Conservation (phyloP, 1,284 basidiomycete species). For the Athelia psychrophila region DNA sequence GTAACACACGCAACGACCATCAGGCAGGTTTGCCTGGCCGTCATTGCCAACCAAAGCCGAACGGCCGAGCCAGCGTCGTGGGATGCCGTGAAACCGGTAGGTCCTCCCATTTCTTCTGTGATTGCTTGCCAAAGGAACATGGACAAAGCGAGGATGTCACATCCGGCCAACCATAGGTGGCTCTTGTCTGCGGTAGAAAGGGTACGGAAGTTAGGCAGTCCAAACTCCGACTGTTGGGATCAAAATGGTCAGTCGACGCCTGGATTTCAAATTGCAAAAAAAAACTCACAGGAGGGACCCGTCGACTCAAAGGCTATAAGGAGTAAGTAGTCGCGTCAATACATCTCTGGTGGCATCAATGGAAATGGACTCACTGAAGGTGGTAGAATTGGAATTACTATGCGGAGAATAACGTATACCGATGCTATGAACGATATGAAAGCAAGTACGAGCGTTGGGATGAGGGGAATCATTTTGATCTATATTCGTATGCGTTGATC, state of each 20-base stretch:
- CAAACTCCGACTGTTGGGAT: slow-evolving; percentile 58
- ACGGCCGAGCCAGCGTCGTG: slow-evolving; percentile 48
- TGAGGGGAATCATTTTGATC: slow-evolving; percentile 59
- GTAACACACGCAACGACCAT: slow-evolving; percentile 55
- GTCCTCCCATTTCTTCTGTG: slow-evolving; percentile 45
- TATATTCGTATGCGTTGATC: slow-evolving; percentile 23
- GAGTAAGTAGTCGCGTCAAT: background rate
- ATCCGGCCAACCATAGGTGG: slow-evolving; percentile 65
- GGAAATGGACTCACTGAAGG: slow-evolving; percentile 26
- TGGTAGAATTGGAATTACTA: slow-evolving; percentile 67
- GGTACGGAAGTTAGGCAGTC: slow-evolving; percentile 61
- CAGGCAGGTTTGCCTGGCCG: slow-evolving; percentile 62
- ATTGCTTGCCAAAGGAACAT: slow-evolving; percentile 66
- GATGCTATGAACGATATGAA: slow-evolving; percentile 68
- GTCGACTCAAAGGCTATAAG: slow-evolving; percentile 62
- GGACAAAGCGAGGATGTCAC: slow-evolving; percentile 57
- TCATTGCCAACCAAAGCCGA: slow-evolving; percentile 61
- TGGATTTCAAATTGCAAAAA: slow-evolving; percentile 8
- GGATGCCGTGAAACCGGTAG: slow-evolving; percentile 38
- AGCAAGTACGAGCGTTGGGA: slow-evolving; percentile 61
- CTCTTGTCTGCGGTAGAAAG: slow-evolving; percentile 65
- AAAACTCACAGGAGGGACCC: slow-evolving; percentile 59
- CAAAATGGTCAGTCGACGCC: slow-evolving; percentile 17
- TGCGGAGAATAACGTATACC: slow-evolving; percentile 68
- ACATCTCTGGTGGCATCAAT: background rate